Conservation (phyloP, 345 rosid genomes). For the Hevea brasiliensis region DNA sequence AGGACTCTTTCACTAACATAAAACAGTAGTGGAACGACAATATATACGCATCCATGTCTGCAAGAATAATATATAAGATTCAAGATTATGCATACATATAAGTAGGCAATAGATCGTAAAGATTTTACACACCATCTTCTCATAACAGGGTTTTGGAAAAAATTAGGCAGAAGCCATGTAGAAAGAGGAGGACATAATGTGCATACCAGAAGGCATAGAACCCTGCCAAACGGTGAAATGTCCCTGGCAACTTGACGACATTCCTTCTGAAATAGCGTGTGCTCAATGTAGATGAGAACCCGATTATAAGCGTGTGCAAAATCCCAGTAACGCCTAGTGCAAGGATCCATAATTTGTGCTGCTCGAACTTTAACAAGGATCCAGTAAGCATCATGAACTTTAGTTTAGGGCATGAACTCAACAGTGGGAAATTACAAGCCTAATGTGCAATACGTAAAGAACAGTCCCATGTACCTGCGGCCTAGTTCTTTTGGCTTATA, state of each 20-base stretch:
- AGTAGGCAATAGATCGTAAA: too few species aligned
- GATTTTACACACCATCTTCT: conserved; percentile 58
- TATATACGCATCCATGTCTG: conserved; percentile 99
- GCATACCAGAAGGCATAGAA: conserved; percentile 97
- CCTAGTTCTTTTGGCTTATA: too few species aligned
- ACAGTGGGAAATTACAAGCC: conserved; percentile 57
- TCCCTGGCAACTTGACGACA: conserved; percentile 62
- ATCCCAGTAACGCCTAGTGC: conserved; percentile 66
- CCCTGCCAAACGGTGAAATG: conserved; percentile 65
- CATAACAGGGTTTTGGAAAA: conserved; percentile 60
- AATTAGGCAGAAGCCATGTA: conserved; percentile 82
- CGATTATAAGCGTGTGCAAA: conserved; percentile 56
- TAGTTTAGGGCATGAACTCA: conserved; percentile 42
- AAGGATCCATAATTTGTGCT: conserved; percentile 65
- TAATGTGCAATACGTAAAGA: conserved; percentile 60
- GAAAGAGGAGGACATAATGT: conserved; percentile 63
- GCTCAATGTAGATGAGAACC: conserved; percentile 63
- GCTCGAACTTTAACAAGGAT: conserved; percentile 44
- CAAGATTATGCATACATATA: background rate
- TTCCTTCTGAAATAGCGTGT: conserved; percentile 66
- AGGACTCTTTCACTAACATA: conserved; percentile 64
- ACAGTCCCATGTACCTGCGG: too few species aligned
- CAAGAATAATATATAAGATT: background rate
- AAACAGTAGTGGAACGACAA: conserved; percentile 51
- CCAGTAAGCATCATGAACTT: conserved; percentile 50